Evolutionary conservation across 345 rosid genomes (phyloP).

Genomic region (Populus nigra): DNA sequence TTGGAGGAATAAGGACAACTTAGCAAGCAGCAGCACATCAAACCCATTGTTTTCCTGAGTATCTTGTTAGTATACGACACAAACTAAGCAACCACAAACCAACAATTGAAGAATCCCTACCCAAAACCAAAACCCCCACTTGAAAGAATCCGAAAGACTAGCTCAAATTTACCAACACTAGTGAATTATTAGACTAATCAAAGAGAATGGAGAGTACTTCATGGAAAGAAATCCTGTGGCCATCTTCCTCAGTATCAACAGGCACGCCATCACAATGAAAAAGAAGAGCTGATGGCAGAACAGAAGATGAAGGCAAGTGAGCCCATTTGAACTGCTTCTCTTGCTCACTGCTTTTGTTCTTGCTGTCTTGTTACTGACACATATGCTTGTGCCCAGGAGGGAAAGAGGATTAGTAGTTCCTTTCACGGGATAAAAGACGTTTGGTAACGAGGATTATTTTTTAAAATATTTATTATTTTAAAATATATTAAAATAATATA

Average conservation of each 20-base stretch:
- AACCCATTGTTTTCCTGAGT: background rate
- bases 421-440: background rate
- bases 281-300: conserved; percentile 75
- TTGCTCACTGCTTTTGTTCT: conserved; percentile 21
- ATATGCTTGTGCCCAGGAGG: conserved; percentile 19
- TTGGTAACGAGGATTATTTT: too few species aligned
- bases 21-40: conserved; percentile 5
- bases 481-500: too few species aligned
- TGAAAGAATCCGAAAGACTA: too few species aligned
- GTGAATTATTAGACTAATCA: background rate
- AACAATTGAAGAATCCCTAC: background rate
- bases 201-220: conserved; percentile 41
- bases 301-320: conserved; percentile 46
- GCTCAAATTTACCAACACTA: background rate
- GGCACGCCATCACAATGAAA: conserved; percentile 97
- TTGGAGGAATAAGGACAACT: conserved; percentile 10
- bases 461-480: too few species aligned
- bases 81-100: background rate
- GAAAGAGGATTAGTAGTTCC: conserved; percentile 16
- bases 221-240: conserved; percentile 80
- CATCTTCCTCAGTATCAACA: conserved; percentile 94
- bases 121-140: too few species aligned
- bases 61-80: too few species aligned
- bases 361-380: conserved; percentile 6
- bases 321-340: conserved; percentile 17